Conservation (phyloP, 2,329 filamentous ascomycete species). For the Dactylonectria estremocensis region DNA sequence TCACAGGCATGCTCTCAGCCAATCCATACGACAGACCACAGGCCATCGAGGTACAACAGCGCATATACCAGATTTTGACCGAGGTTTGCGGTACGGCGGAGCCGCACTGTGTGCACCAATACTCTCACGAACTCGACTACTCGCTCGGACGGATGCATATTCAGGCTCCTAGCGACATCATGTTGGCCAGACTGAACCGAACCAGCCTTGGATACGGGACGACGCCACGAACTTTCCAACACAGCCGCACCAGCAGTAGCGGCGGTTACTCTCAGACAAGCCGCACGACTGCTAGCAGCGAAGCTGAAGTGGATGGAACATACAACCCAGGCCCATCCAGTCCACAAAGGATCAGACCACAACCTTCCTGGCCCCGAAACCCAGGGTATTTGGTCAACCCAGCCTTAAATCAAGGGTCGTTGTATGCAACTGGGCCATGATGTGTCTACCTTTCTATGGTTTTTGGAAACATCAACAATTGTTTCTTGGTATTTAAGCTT, state of each 20-base stretch:
- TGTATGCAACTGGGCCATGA: conserved; percentile 44
- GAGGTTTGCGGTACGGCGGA: conserved; percentile 63
- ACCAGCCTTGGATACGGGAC: conserved; percentile 52
- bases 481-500: conserved; percentile 4
- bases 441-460: background rate
- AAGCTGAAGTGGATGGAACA: conserved; percentile 44
- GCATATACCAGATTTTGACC: conserved; percentile 67
- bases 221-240: conserved; percentile 47
- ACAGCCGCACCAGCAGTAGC: conserved; percentile 53
- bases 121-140: conserved; percentile 54
- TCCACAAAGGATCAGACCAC: conserved; percentile 40
- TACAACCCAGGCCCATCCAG: conserved; percentile 41
- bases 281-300: conserved; percentile 51
- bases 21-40: conserved; percentile 68
- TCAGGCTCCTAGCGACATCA: conserved; percentile 28
- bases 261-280: conserved; percentile 55
- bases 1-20: conserved; percentile 68
- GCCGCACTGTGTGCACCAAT: conserved; percentile 70
- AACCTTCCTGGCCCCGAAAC: conserved; percentile 42
- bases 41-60: conserved; percentile 66
- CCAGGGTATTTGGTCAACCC: conserved; percentile 39
- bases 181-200: conserved; percentile 25
- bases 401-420: conserved; percentile 30
- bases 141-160: conserved; percentile 45
- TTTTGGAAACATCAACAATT: background rate